Evolutionary conservation across 495 filamentous ascomycete genomes (phyloP), one percentile per base, ranked within the genome.

Genomic region (Aspergillus campestris): DNA sequence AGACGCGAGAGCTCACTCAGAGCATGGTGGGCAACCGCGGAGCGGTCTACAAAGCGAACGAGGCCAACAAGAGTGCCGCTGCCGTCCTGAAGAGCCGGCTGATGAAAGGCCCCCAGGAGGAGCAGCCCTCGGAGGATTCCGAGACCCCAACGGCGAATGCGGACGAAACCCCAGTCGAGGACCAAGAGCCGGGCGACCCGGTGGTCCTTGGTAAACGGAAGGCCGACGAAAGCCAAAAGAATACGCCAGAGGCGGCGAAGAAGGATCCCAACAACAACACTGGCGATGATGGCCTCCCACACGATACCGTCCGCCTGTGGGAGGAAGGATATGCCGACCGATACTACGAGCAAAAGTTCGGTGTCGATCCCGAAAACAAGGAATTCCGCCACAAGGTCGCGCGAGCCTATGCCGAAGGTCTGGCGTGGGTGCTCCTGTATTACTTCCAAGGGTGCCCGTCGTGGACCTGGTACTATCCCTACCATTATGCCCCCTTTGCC

Each of bases 401-500:
- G n/a, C 77, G 82, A 39, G 78, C 84, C 11, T 99, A 99, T 62
- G 88, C 89, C n/a, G 87, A 95, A 70, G 92, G 92, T 38, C 77
- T 97, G n/a, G 84, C 84, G 31, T 99, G 94, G 92, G 92, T 97
- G n/a, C 69, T 99, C 18, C 72, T 84, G 12, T 99, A 99, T 59
- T 99, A 99, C 63, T 94, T 95, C 61, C 92, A 99, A 64, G 92
- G 94, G 12, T 97, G 92, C 56, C 88, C 94, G 8, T 94, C 87
- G 2, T 97, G 94, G 92, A 91, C 84, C 40, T 99, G 92, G 92
- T 99, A 89, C 59, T 99, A 95, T 57, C 92, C 92, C 1, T 91
- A 97, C 58, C 92, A 99, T 61, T 99, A 99, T 57, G 94, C 92
- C 5, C 92, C 92, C 8, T 97, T 96, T 66, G 92, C 94, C 1